phyloP scores from a whole-genome alignment of 208 protist genomes.

The Acanthamoeba royreba region DNA sequence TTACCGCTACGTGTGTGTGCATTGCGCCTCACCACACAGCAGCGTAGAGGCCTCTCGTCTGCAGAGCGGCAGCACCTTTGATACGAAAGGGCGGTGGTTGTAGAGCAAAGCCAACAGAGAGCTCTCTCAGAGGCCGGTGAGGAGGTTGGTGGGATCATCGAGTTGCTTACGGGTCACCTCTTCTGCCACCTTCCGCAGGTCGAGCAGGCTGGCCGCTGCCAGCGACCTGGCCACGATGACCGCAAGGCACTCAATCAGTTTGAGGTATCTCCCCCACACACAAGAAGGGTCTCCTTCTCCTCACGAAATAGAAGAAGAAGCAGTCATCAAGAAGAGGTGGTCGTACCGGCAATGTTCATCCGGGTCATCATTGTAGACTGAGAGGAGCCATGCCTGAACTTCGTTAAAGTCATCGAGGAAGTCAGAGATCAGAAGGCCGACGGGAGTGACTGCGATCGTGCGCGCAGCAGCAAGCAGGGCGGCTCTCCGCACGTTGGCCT shows the following conservation, averaged over 20 bases:
- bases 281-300: too few relatives aligned
- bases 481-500: not conserved
- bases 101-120: too few relatives aligned
- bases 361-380: not conserved
- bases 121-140: not conserved
- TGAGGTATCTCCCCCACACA: not conserved
- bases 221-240: not conserved
- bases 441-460: not conserved
- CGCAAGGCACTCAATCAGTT: not conserved
- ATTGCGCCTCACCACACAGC: too few relatives aligned
- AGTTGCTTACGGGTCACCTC: not conserved
- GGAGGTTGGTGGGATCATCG: not conserved
- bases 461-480: not conserved
- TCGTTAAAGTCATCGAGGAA: conserved; percentile 13
- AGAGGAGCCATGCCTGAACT: not conserved
- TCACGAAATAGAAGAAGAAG: too few relatives aligned
- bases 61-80: too few relatives aligned
- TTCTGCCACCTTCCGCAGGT: not conserved
- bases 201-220: not conserved
- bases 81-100: too few relatives aligned
- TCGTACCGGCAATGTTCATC: not conserved
- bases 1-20: too few relatives aligned
- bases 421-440: not conserved
- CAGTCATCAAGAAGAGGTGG: not conserved
- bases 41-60: too few relatives aligned